phyloP scores from a whole-genome alignment of 116 monocot genomes.

The Trichopus zeylanicus region DNA sequence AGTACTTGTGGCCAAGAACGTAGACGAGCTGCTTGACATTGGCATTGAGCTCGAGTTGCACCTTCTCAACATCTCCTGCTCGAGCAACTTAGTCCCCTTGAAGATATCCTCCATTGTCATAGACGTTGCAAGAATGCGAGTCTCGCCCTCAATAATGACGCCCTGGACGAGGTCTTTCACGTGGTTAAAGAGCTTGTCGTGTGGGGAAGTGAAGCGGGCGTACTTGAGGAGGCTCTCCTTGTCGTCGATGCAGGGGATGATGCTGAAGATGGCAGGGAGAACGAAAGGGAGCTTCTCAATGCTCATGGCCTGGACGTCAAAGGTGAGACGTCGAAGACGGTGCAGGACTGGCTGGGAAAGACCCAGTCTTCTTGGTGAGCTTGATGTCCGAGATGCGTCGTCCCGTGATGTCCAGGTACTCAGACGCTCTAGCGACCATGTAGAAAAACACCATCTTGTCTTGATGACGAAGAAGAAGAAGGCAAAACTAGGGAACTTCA shows the following conservation, averaged over 20 bases:
- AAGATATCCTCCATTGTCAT: conserved; percentile 95
- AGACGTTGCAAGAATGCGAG: conserved; percentile 70
- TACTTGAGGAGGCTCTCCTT: conserved; percentile 40
- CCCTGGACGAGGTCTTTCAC: conserved; percentile 72
- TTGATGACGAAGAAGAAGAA: no score
- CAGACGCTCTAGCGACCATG: conserved; percentile 37
- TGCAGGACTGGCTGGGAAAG: conserved; percentile 50
- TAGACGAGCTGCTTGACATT: conserved; percentile 83
- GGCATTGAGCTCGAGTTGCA: conserved; percentile 68
- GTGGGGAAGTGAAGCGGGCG: conserved; percentile 55
- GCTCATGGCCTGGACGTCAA: conserved; percentile 82
- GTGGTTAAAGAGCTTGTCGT: conserved; percentile 59
- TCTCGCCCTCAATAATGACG: conserved; percentile 80
- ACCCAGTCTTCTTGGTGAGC: conserved; percentile 73
- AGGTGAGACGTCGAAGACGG: conserved; percentile 43
- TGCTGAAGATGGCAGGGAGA: conserved; percentile 77
- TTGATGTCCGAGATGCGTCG: conserved; percentile 43
- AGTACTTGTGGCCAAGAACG: conserved; percentile 61
- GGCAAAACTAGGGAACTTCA: conserved; percentile 9
- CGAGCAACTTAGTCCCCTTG: conserved; percentile 62
- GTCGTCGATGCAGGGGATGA: conserved; percentile 43
- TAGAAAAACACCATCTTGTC: conserved; percentile 9
- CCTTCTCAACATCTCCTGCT: conserved; percentile 69
- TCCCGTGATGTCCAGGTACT: conserved; percentile 73
- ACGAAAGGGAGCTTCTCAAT: conserved; percentile 80